These are phyloP conservation scores for Aspergillus nanangensis DNA, from an alignment of 495 filamentous ascomycete genomes.

Conservation along the genomic window DNA sequence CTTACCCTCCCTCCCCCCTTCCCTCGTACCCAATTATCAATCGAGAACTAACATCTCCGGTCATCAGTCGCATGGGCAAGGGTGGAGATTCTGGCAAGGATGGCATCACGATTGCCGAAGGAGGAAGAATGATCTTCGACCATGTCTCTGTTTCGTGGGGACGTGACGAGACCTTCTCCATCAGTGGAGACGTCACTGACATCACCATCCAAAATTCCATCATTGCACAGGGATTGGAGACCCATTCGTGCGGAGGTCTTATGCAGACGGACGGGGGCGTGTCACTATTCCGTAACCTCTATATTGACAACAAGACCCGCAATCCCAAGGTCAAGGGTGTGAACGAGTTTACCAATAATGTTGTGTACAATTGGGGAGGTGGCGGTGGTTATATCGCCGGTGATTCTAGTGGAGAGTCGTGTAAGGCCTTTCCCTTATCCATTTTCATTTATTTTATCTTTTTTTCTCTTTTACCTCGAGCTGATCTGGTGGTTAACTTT, in stretches of 20 bases:
- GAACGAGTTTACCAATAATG: conserved; percentile 17
- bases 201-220: conserved; percentile 14
- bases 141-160: conserved; percentile 16
- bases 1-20: not conserved
- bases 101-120: conserved; percentile 15
- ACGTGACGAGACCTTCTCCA: conserved; percentile 17
- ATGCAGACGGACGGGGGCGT: conserved; percentile 15
- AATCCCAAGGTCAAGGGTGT: conserved; percentile 20
- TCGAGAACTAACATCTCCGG: not conserved
- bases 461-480: not conserved
- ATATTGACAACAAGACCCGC: conserved; percentile 17
- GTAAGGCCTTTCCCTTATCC: not conserved
- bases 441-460: not conserved
- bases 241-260: conserved; percentile 14
- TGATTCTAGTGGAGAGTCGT: conserved; percentile 9
- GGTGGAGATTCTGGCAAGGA: conserved; percentile 11
- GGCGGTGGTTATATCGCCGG: conserved; percentile 18
- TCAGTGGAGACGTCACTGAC: conserved; percentile 9
- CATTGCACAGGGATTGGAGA: conserved; percentile 15
- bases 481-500: not conserved
- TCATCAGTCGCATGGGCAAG: conserved; percentile 13
- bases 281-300: conserved; percentile 15
- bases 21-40: too few relatives aligned
- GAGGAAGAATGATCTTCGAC: conserved; percentile 16
- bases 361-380: conserved; percentile 16